phyloP scores from a whole-genome alignment of 768 basidiomycete genomes.

The Leccinellum albellum region DNA sequence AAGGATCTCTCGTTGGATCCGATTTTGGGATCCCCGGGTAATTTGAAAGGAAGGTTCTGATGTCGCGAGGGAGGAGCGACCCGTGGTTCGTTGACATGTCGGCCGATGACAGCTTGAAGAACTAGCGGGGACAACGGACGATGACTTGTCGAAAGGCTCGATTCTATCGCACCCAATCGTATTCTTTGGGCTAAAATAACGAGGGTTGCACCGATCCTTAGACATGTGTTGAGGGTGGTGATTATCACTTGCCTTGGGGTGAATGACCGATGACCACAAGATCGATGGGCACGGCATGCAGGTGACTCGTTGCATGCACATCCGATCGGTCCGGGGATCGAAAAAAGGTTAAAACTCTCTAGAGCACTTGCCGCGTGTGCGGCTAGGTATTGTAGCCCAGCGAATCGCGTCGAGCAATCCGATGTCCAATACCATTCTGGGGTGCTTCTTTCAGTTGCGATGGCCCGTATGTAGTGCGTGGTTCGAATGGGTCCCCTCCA shows the following conservation, averaged over 20 bases:
- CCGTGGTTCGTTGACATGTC: conserved; percentile 12
- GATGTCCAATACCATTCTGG: neutral
- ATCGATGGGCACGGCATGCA: neutral
- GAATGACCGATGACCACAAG: neutral
- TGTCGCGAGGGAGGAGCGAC: conserved; percentile 18
- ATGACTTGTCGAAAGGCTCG: conserved; percentile 1
- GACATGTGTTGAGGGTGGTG: neutral
- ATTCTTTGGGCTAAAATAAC: neutral
- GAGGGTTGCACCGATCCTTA: neutral
- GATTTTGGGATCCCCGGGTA: conserved; percentile 17
- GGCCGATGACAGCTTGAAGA: conserved; percentile 1
- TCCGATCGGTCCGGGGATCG: conserved; percentile 6
- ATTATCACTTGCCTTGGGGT: conserved; percentile 2
- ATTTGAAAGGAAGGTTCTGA: conserved; percentile 23
- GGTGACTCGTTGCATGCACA: neutral
- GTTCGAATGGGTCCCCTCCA: neutral
- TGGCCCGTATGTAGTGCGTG: neutral
- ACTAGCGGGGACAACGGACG: conserved; percentile 10
- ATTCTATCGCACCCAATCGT: neutral
- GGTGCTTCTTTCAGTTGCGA: neutral
- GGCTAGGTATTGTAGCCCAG: neutral
- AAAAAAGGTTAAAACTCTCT: conserved; percentile 23
- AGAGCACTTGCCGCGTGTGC: conserved; percentile 2
- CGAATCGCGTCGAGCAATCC: neutral
- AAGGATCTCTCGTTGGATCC: conserved; percentile 5